Base-by-base conservation (phyloP, 768 basidiomycete species). In the Amylocystis lapponica region DNA sequence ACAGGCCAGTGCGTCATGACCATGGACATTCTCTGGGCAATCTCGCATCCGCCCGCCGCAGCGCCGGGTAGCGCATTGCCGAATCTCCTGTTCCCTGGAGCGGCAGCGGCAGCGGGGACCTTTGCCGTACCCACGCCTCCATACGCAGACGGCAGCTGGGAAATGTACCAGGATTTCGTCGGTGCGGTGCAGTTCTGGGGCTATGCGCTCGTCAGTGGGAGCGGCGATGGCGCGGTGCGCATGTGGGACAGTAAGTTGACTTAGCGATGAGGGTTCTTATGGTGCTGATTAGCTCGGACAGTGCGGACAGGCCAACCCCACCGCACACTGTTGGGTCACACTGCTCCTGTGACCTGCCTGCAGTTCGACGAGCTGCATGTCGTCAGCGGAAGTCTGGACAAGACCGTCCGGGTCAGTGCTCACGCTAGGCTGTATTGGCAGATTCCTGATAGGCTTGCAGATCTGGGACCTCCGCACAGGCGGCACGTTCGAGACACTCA, bases 1-100 rank as follows among this genome's bases (percentile, higher is more conserved):
- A 98, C 96, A 0, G 96, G 95, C 6, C 96, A 98, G 71, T 99
- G 96, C 64, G 85, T 98, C 35, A 84, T 96, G 72, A 95, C 95
- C 19, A 99, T 99, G 96, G 96, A 99, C 64, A 96, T 99, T 50
- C 80, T 99, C 20, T 99, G 96, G 96, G 96, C 95, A 2, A 95
- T 98, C 53, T 92, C 91, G 9, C 95, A 98, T 64, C 82, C 92
- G 3, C 74, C 83, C 29, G 59, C 67, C 20, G 56, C 71, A 10
- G 61, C 62, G 13, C 58, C 74, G 17, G 66, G 70, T 14, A 61
- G 54, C 33, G 62, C 65, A 2, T 46, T 75, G 25, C 63, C 74
- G 8, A 69, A 62, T 46, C 69, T 68, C 47, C 55, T 74, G 13
- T 76, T 82, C 54, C 65, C 79, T 21, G 74, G 76, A 17, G 61